Evolutionary conservation across 371 early-diverging fungal species (phyloP), one percentile per base, ranked within the genome.

Genomic region (Apophysomyces variabilis): DNA sequence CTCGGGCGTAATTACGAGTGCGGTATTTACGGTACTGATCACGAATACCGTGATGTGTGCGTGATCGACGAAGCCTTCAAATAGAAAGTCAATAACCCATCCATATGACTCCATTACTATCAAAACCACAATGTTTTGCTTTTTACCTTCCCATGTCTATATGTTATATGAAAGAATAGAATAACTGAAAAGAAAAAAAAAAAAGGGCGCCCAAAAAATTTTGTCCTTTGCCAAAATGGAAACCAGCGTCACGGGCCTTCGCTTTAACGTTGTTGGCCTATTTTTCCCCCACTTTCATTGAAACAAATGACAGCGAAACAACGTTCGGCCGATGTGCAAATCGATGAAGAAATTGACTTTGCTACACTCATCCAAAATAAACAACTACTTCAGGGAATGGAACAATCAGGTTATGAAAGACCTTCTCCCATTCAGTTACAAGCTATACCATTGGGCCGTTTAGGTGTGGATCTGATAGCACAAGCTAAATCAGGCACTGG

Each of bases 401-500:
- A 66, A 50, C 71, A 75, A 11, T 77, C 87, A 4, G 88, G 89
- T 13, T 89, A 87, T 61, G 81, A 79, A 6, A 69, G 76, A 13
- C 96, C 96, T 8, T 94, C 94, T 12, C 92, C 94, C 14, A 93
- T 97, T 68, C 96, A 97, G 71, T 86, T 94, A 66, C 85, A 92
- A 65, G 95, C 96, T 7, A 95, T 97, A 66, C 85, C 89, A 16
- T 83, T 93, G 18, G 92, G 95, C 35, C 82, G 92, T 21, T 77
- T 86, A 13, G 95, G 94, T 7, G 80, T 88, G 9, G 94, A 97
- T 78, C 82, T 95, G 65, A 90, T 95, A 38, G 95, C 96, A 12
- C 96, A 96, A 70, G 96, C 96, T 37, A 95, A 96, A 76, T 95
- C 96, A 46, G 99, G 99, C 41, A 97, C 99, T 6, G 99, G 99